phyloP scores from a whole-genome alignment of 2,329 filamentous ascomycete genomes.

The Pseudogymnoascus sp. region DNA sequence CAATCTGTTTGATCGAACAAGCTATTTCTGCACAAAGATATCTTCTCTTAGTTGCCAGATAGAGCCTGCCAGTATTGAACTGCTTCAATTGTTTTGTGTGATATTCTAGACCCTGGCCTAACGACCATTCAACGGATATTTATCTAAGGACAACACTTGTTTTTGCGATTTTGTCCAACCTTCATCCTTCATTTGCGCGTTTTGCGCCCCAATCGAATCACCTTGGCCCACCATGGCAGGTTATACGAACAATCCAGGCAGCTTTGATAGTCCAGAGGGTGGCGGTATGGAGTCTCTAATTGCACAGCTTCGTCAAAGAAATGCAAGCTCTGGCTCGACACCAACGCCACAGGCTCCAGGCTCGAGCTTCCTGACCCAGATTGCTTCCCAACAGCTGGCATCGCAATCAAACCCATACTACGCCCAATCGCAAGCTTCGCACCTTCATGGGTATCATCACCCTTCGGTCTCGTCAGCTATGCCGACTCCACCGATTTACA shows the following conservation, averaged over 20 bases:
- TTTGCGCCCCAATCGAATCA: constrained; percentile 26
- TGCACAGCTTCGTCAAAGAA: constrained; percentile 26
- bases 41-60: constrained; percentile 2
- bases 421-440: constrained; percentile 19
- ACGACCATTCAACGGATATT: not conserved
- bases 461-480: constrained; percentile 50
- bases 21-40: constrained; percentile 6
- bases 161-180: constrained; percentile 10
- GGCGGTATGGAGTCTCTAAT: constrained; percentile 26
- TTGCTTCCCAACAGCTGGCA: not conserved
- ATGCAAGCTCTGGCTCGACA: constrained; percentile 1
- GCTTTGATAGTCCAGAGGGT: constrained; percentile 6
- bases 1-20: not conserved
- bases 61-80: not conserved
- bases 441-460: constrained; percentile 37
- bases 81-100: constrained; percentile 5
- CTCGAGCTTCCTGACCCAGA: constrained; percentile 8
- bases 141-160: constrained; percentile 1
- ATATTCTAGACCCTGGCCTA: constrained; percentile 1
- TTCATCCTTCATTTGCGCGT: constrained; percentile 11
- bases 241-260: constrained; percentile 23
- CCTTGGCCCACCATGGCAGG: constrained; percentile 27
- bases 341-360: constrained; percentile 6
- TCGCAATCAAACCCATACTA: constrained; percentile 19
- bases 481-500: constrained; percentile 44